These are phyloP conservation scores for Globisporangium perplexum DNA, from an alignment of 352 stramenopile species.

Conservation along the genomic window DNA sequence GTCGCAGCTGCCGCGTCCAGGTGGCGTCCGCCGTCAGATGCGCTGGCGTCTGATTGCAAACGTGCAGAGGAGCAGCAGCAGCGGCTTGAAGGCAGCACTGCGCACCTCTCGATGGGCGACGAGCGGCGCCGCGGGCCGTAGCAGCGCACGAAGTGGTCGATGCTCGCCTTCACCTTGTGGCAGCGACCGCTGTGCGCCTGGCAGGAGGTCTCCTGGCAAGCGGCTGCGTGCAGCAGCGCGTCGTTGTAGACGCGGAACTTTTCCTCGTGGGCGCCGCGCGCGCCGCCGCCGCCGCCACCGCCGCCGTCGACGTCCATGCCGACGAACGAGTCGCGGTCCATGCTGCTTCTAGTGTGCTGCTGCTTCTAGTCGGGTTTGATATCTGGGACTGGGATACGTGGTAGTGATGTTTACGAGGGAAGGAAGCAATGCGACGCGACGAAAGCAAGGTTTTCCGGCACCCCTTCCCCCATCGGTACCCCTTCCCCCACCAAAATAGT, in stretches of 20 bases:
- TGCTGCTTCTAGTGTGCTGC: background rate
- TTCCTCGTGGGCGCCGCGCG: slow-evolving; percentile 48
- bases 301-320: slow-evolving; percentile 33
- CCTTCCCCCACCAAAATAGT: too few species aligned
- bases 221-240: slow-evolving; percentile 65
- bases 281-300: slow-evolving; percentile 1
- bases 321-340: slow-evolving; percentile 20
- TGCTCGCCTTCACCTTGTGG: slow-evolving; percentile 86
- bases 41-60: too few species aligned
- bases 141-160: slow-evolving; percentile 85
- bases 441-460: background rate
- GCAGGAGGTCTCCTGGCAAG: slow-evolving; percentile 53
- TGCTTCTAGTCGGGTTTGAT: too few species aligned
- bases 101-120: slow-evolving; percentile 76
- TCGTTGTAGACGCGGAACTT: slow-evolving; percentile 88
- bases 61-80: too few species aligned
- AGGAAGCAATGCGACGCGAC: background rate
- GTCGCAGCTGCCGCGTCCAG: slow-evolving; percentile 40
- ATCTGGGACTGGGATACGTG: background rate
- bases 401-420: background rate
- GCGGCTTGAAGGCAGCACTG: too few species aligned
- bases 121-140: slow-evolving; percentile 64
- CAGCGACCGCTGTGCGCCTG: slow-evolving; percentile 57
- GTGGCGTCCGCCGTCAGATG: background rate
- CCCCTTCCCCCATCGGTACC: too few species aligned